phyloP scores from a whole-genome alignment of 768 basidiomycete genomes.

The Dioszegia hungarica region DNA sequence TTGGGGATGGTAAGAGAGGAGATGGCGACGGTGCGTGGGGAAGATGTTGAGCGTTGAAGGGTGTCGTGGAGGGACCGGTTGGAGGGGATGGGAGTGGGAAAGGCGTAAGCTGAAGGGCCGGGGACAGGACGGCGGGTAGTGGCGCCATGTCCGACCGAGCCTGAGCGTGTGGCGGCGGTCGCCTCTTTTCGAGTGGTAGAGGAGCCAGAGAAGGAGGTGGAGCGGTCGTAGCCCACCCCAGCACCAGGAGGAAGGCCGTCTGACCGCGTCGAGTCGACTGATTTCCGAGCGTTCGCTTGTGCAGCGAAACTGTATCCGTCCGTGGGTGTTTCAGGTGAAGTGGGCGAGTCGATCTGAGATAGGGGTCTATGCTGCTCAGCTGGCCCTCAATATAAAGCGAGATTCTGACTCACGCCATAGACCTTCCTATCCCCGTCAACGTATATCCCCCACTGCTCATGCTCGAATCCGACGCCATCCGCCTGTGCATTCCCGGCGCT shows the following conservation, averaged over 20 bases:
- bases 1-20: conserved; percentile 67
- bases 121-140: neutral
- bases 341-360: conserved; percentile 34
- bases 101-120: conserved; percentile 15
- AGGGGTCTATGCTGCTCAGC: conserved; percentile 26
- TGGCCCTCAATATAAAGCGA: neutral
- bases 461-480: conserved; percentile 42
- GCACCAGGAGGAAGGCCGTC: conserved; percentile 28
- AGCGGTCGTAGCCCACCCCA: conserved; percentile 24
- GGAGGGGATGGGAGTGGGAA: conserved; percentile 35
- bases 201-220: conserved; percentile 44
- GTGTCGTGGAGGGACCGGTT: conserved; percentile 31
- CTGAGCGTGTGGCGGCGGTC: conserved; percentile 32
- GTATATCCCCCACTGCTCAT: conserved; percentile 38
- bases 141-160: conserved; percentile 30
- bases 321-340: conserved; percentile 37
- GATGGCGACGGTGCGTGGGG: conserved; percentile 47
- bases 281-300: conserved; percentile 31
- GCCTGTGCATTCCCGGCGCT: conserved; percentile 22
- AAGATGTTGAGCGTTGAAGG: conserved; percentile 28
- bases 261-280: conserved; percentile 42
- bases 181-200: conserved; percentile 27
- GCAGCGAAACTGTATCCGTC: conserved; percentile 24
- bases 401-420: neutral
- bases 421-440: conserved; percentile 12